Evolutionary conservation across 2,329 filamentous ascomycete genomes (phyloP).

Genomic region (Botrytis sinoallii): DNA sequence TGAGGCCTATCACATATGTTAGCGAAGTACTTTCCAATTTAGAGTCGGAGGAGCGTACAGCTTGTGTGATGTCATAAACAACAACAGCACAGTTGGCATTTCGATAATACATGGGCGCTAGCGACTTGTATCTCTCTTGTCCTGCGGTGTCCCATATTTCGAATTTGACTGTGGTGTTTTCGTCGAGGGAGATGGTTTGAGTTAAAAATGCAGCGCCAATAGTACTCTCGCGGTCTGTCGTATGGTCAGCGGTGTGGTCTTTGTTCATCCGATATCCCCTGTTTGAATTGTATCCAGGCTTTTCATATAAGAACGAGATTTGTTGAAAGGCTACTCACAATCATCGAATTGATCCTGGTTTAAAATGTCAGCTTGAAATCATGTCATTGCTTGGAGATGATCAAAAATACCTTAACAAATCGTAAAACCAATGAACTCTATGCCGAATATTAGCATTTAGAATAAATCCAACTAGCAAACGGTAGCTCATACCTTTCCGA

Average conservation of each 20-base stretch:
- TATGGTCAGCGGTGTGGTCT: conserved; percentile 7
- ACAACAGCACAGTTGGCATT: conserved; percentile 99
- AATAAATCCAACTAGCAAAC: conserved; percentile 7
- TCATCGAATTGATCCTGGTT: conserved; percentile 95
- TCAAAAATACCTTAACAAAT: conserved; percentile 84
- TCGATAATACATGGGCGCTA: conserved; percentile 99
- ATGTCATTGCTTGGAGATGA: not conserved
- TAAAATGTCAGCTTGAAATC: conserved; percentile 11
- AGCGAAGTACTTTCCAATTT: not conserved
- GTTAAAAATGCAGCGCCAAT: conserved; percentile 89
- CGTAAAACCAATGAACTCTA: conserved; percentile 96
- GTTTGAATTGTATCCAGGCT: not conserved
- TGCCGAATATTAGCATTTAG: conserved; percentile 27
- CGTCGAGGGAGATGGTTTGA: conserved; percentile 96
- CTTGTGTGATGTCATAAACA: conserved; percentile 99
- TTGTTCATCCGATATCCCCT: not conserved
- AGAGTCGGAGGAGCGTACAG: conserved; percentile 54
- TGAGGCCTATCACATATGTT: conserved; percentile 62
- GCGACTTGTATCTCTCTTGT: conserved; percentile 97
- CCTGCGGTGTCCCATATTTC: conserved; percentile 99
- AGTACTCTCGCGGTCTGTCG: conserved; percentile 33
- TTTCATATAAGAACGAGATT: not conserved
- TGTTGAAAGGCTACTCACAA: conserved; percentile 30
- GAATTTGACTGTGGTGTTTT: conserved; percentile 98
- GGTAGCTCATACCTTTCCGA: conserved; percentile 77